These are phyloP conservation scores for Moesziomyces parantarcticus DNA, from an alignment of 1,284 basidiomycete species.

Conservation along the genomic window DNA sequence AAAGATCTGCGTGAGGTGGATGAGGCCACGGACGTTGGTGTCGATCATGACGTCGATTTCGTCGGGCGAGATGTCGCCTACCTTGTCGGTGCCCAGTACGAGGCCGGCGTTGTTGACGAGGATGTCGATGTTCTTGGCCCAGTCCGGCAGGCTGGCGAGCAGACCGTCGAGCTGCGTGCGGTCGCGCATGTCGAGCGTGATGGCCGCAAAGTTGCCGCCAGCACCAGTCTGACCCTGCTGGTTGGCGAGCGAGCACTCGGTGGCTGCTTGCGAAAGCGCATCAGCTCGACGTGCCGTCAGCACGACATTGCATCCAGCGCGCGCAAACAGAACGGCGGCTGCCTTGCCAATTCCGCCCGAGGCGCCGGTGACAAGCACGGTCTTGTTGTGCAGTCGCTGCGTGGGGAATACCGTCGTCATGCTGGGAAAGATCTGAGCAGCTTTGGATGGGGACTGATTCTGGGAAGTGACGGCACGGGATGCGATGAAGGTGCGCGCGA, in stretches of 20 bases:
- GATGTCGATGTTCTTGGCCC: conserved; percentile 63
- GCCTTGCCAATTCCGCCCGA: conserved; percentile 80
- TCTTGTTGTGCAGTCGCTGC: conserved; percentile 77
- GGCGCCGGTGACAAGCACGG: conserved; percentile 85
- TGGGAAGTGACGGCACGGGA: not conserved
- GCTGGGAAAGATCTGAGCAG: conserved; percentile 41
- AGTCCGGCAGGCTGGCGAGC: conserved; percentile 53
- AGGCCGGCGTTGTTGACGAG: conserved; percentile 73
- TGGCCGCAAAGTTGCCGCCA: conserved; percentile 59
- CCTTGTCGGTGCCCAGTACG: conserved; percentile 80
- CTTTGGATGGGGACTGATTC: conserved; percentile 2
- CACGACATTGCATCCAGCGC: conserved; percentile 69
- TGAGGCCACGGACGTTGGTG: conserved; percentile 91
- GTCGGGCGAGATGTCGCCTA: conserved; percentile 79
- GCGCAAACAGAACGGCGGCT: conserved; percentile 53
- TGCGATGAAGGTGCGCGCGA: conserved; percentile 14
- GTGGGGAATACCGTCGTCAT: conserved; percentile 56
- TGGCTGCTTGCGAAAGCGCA: conserved; percentile 63
- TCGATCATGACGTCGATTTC: conserved; percentile 85
- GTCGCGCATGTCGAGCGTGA: conserved; percentile 60
- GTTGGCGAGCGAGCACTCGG: conserved; percentile 76
- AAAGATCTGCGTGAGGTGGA: conserved; percentile 80
- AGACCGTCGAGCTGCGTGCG: conserved; percentile 47
- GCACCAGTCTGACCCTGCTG: conserved; percentile 77
- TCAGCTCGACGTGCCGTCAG: conserved; percentile 69